Percentiles rank a stretch among this genome's conserved stretches.
phyloP scores from a whole-genome alignment of 306 rosid genomes.

The Dalbergia cultrata region DNA sequence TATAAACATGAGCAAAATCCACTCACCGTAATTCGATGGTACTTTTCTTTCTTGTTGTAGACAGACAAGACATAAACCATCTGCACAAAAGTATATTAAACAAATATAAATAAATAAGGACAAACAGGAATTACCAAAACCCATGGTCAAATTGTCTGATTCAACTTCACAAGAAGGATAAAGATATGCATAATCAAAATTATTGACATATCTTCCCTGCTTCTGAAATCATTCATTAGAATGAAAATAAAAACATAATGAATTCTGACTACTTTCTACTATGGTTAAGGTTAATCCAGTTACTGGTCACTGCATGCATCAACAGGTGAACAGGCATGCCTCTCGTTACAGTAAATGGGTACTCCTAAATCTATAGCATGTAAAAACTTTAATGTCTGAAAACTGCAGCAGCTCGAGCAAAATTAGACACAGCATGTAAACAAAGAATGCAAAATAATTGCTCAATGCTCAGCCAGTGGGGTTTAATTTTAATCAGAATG shows the following conservation, averaged over 20 bases:
- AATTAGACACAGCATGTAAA: constrained; percentile 28
- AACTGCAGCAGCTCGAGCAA: constrained; percentile 18
- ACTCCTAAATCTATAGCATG: not conserved
- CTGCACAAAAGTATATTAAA: constrained; percentile 59
- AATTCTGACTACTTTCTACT: not conserved
- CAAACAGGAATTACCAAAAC: constrained; percentile 31
- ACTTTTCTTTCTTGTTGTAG: constrained; percentile 94
- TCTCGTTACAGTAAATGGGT: not conserved
- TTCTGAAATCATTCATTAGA: constrained; percentile 30
- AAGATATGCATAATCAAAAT: constrained; percentile 4
- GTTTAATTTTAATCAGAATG: constrained; percentile 28
- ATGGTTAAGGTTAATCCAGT: constrained; percentile 7
- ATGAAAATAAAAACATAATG: not conserved
- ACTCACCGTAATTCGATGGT: constrained; percentile 92
- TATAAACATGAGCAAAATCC: constrained; percentile 27
- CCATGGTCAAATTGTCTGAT: constrained; percentile 30
- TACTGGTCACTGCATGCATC: not conserved
- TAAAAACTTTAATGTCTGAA: constrained; percentile 9
- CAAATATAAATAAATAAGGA: constrained; percentile 28
- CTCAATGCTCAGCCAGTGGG: not conserved
- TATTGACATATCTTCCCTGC: not conserved
- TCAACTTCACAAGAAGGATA: constrained; percentile 36
- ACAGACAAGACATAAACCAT: constrained; percentile 97
- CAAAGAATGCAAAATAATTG: constrained; percentile 6
- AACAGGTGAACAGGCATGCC: constrained; percentile 14